Evolutionary conservation across 768 basidiomycete species (phyloP).

Genomic region (Lactarius tabidus): DNA sequence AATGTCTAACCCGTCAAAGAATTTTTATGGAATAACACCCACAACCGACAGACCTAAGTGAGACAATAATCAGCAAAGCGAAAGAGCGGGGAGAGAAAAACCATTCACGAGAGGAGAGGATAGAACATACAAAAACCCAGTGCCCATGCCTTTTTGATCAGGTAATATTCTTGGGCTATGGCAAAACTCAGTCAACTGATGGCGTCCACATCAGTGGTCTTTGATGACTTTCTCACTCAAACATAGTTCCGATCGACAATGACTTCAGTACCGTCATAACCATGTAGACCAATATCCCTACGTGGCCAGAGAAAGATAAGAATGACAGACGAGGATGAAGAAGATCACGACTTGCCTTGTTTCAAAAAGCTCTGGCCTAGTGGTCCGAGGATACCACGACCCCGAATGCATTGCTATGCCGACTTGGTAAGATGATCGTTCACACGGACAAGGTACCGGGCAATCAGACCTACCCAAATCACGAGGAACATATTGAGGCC

Average conservation of each 20-base stretch:
- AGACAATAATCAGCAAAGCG: no score
- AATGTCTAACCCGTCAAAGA: no score
- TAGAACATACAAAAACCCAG: conserved; percentile 15
- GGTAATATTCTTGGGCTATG: background rate
- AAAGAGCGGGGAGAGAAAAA: no score
- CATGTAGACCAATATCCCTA: conserved; percentile 23
- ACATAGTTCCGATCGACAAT: conserved; percentile 13
- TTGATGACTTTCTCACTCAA: conserved; percentile 6
- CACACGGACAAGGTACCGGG: background rate
- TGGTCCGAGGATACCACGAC: conserved; percentile 10
- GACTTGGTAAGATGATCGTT: background rate
- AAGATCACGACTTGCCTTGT: conserved; percentile 18
- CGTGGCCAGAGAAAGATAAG: background rate
- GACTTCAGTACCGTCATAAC: conserved; percentile 21
- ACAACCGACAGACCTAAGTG: no score
- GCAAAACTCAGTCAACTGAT: background rate
- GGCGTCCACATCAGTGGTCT: background rate
- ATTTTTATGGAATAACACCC: no score
- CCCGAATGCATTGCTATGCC: conserved; percentile 14
- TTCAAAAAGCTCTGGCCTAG: conserved; percentile 22
- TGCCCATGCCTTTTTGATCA: background rate
- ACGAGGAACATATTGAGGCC: conserved; percentile 14
- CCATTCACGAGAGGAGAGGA: no score
- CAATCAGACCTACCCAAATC: conserved; percentile 1
- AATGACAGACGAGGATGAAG: background rate